A percentile compares a stretch with the other conserved stretches of the same genome.
These are phyloP conservation scores for Linnemannia exigua DNA, from an alignment of 192 early-diverging fungal genomes.

Conservation along the genomic window DNA sequence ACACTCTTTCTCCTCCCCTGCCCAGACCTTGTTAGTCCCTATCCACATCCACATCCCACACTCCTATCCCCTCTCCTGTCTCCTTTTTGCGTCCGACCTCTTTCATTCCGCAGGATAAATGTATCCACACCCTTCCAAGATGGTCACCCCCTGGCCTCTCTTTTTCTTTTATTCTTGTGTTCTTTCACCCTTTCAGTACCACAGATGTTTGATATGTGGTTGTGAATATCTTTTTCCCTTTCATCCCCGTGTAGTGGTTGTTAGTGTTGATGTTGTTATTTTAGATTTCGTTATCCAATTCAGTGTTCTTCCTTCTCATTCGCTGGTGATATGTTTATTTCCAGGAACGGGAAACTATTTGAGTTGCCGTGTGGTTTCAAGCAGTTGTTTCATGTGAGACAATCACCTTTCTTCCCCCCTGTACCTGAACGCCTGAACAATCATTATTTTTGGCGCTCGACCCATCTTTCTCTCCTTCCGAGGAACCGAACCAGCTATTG, in stretches of 20 bases:
- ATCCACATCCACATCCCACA: neutral
- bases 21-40: neutral
- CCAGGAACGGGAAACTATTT: constrained; percentile 19
- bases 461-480: neutral
- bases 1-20: neutral
- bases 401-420: neutral
- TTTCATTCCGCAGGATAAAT: constrained; percentile 1
- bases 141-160: neutral
- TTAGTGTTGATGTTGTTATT: neutral
- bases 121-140: neutral
- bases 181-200: neutral
- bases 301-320: neutral
- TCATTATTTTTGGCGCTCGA: neutral
- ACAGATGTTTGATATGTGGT: neutral
- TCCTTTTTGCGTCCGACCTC: neutral
- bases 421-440: neutral
- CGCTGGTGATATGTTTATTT: neutral
- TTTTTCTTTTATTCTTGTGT: too few relatives aligned
- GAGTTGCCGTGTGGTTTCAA: constrained; percentile 9
- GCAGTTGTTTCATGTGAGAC: constrained; percentile 9
- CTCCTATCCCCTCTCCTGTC: neutral
- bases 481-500: neutral
- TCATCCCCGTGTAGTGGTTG: too few relatives aligned
- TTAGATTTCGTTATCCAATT: neutral
- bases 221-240: neutral